phyloP scores from a whole-genome alignment of 2,329 filamentous ascomycete species.

The Pseudocercospora ulei region DNA sequence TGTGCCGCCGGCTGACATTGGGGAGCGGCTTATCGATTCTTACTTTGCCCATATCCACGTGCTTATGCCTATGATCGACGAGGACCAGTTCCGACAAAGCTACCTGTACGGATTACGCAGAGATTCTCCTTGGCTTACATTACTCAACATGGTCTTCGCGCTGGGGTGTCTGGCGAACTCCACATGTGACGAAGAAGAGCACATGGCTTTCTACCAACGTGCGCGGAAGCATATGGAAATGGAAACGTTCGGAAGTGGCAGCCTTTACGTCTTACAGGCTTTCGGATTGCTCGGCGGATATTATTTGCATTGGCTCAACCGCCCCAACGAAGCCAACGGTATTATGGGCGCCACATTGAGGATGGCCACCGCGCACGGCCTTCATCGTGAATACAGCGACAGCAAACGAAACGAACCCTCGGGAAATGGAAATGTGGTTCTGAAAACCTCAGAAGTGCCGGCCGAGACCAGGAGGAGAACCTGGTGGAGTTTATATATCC shows the following conservation, averaged over 20 bases:
- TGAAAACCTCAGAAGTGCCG: conserved; percentile 40
- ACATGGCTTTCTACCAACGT: conserved; percentile 29
- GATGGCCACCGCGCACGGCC: conserved; percentile 31
- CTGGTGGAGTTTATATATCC: conserved; percentile 66
- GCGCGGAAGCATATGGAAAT: conserved; percentile 28
- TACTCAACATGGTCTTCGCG: conserved; percentile 32
- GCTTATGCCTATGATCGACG: conserved; percentile 33
- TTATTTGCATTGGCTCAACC: conserved; percentile 32
- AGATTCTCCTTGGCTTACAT: conserved; percentile 30
- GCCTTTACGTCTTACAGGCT: conserved; percentile 29
- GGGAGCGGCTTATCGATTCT: conserved; percentile 28
- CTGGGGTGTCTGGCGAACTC: conserved; percentile 28
- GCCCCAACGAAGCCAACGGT: conserved; percentile 31
- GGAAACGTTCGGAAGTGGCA: conserved; percentile 30
- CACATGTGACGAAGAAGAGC: conserved; percentile 27
- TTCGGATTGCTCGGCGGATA: conserved; percentile 30
- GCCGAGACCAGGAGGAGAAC: conserved; percentile 56
- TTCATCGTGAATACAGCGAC: conserved; percentile 31
- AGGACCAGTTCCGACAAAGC: conserved; percentile 30
- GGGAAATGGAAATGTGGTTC: conserved; percentile 28
- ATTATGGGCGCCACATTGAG: conserved; percentile 32
- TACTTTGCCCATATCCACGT: conserved; percentile 31
- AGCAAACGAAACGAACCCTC: conserved; percentile 38
- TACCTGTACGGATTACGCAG: conserved; percentile 29
- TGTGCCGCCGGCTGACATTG: conserved; percentile 28